Evolutionary conservation across 2,329 filamentous ascomycete genomes (phyloP).

Genomic region (Aspergillus calidoustus): DNA sequence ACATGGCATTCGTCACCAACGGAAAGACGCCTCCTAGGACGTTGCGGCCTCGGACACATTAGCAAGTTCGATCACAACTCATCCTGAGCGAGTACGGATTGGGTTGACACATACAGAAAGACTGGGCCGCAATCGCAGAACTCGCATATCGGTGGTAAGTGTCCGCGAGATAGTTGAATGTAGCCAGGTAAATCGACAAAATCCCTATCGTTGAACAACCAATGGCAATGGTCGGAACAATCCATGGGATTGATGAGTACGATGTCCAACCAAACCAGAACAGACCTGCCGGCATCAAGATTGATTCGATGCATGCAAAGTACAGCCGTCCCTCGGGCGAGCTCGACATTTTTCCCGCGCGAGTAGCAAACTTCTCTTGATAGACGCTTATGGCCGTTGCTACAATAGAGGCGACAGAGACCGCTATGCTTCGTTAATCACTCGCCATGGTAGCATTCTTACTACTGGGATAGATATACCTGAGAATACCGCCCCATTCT

Average conservation of each 20-base stretch:
- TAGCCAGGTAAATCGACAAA: conserved; percentile 81
- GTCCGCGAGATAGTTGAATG: conserved; percentile 92
- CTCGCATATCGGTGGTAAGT: conserved; percentile 84
- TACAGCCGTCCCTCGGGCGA: conserved; percentile 80
- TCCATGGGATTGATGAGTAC: conserved; percentile 68
- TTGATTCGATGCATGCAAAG: conserved; percentile 77
- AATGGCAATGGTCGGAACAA: conserved; percentile 71
- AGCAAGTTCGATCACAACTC: neutral
- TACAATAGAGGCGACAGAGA: conserved; percentile 69
- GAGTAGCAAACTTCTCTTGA: conserved; percentile 71
- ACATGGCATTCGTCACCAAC: conserved; percentile 74
- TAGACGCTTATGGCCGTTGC: conserved; percentile 71
- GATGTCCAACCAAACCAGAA: conserved; percentile 81
- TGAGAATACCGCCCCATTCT: conserved; percentile 73
- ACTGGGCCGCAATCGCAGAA: conserved; percentile 84
- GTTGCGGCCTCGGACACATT: conserved; percentile 61
- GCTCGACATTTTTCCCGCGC: conserved; percentile 49
- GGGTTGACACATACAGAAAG: conserved; percentile 62
- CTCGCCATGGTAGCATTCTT: neutral
- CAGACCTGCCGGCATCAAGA: conserved; percentile 76
- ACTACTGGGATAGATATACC: conserved; percentile 31
- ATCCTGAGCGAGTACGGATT: neutral
- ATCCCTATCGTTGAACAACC: conserved; percentile 82
- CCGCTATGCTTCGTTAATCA: conserved; percentile 49
- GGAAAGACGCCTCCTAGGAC: conserved; percentile 81